A percentile compares a stretch with the other conserved stretches of the same genome.
Evolutionary conservation across 1,139 yeast species (phyloP).

Genomic region (Cylindricascospora bacillispora): DNA sequence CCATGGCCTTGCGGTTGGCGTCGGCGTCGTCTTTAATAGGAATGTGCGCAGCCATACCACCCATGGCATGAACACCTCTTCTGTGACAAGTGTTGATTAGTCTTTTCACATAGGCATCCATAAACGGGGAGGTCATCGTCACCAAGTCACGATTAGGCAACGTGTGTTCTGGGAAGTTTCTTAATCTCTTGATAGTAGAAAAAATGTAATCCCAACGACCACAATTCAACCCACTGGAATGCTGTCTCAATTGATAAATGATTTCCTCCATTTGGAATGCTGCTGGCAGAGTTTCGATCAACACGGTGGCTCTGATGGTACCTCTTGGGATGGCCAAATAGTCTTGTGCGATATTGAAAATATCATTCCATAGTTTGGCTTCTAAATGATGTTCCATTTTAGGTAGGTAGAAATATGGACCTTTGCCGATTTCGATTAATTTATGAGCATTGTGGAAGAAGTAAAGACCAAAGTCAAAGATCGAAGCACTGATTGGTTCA

Average conservation of each 20-base stretch:
- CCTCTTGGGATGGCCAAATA: conserved; percentile 52
- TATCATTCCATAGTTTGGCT: conserved; percentile 66
- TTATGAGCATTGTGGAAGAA: conserved; percentile 58
- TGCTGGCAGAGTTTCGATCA: conserved; percentile 61
- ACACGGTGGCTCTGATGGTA: conserved; percentile 58
- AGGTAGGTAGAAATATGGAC: conserved; percentile 66
- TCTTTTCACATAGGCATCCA: conserved; percentile 58
- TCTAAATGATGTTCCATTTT: conserved; percentile 73
- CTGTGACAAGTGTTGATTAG: conserved; percentile 56
- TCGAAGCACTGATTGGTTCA: conserved; percentile 65
- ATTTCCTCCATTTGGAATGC: conserved; percentile 68
- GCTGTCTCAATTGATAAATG: conserved; percentile 52
- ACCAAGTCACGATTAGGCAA: conserved; percentile 63
- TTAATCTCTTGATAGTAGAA: conserved; percentile 51
- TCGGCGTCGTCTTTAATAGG: conserved; percentile 56
- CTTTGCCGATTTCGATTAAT: conserved; percentile 46
- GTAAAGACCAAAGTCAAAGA: conserved; percentile 66
- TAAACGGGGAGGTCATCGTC: conserved; percentile 68
- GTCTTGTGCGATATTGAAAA: conserved; percentile 61
- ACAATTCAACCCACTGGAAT: conserved; percentile 58
- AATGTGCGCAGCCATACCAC: conserved; percentile 81
- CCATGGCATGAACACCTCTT: conserved; percentile 68
- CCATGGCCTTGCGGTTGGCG: conserved; percentile 49
- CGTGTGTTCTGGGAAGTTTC: conserved; percentile 46
- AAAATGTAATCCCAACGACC: conserved; percentile 72